Evolutionary conservation across 768 basidiomycete genomes (phyloP), one percentile per base, ranked within the genome.

Genomic region (Rhodosporidiobolus sp.): DNA sequence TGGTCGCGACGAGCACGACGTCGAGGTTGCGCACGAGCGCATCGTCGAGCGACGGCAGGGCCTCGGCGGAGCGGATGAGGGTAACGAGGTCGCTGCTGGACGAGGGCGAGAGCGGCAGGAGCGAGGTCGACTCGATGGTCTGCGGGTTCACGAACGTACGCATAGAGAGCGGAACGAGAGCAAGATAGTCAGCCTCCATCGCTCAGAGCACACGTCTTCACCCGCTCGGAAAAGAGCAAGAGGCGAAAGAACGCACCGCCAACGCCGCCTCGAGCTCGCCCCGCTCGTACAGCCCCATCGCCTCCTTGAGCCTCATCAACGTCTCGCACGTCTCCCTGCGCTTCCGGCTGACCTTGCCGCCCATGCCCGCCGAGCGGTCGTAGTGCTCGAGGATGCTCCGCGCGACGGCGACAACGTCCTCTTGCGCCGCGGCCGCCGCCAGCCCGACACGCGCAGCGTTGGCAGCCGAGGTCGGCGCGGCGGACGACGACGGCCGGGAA

Each of bases 11-110:
- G 60, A 98, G 85, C 80, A 96, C 90, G 4, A 87, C 86, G 77
- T 92, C 92, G 80, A 98, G 81, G 82, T 95, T 97, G 75, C 90
- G 87, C 77, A 94, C 91, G 77, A 96, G 83, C 4, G 90, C 86
- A 56, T 84, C 83, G 76, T 95, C 91, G 67, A 95, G 89, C 26
- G 92, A 88, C 79, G 89, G 89, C 83, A 97, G 94, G 77, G 93
- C 90, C 79, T 95, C 92, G 24, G 92, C 91, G 55, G 88, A 86
- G 52, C 89, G 86, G 46, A 90, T 92, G 78, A 92, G 92, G 80
- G 89, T 89, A 16, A 87, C 87, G 22, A 94, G 86, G 74, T 97
- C 94, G 2, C 69, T 58, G 12, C 57, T 53, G 57, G 57, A 58
- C 10, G 57, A 8, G 3, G 58, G 43, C 26, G 58, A 14, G 34